A percentile compares a stretch with the other conserved stretches of the same genome.
These are phyloP conservation scores for Crucibulum laeve DNA, from an alignment of 768 basidiomycete species.

Conservation along the genomic window DNA sequence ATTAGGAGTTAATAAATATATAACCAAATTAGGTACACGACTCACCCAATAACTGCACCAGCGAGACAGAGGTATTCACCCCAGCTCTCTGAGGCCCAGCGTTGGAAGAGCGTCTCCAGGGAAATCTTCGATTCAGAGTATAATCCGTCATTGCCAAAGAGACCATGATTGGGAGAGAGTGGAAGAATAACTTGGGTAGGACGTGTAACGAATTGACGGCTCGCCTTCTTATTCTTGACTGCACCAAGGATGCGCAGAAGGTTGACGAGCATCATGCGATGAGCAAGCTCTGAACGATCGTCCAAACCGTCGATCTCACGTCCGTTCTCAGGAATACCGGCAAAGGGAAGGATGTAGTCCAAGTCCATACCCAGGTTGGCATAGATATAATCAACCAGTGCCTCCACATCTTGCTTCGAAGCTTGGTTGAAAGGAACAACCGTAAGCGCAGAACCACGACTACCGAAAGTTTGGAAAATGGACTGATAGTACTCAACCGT, in stretches of 20 bases:
- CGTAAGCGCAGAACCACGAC: constrained; percentile 92
- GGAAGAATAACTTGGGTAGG: constrained; percentile 98
- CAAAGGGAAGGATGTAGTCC: constrained; percentile 98
- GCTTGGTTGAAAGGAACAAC: constrained; percentile 99
- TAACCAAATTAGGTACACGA: neutral
- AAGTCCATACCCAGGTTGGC: constrained; percentile 92
- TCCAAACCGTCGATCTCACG: constrained; percentile 97
- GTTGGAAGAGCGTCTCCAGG: constrained; percentile 95
- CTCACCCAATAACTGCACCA: constrained; percentile 96
- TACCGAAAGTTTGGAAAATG: constrained; percentile 94
- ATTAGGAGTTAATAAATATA: constrained; percentile 7
- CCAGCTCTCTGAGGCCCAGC: constrained; percentile 98
- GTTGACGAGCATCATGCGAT: constrained; percentile 98
- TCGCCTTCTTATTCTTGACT: constrained; percentile 98
- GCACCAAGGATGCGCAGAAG: constrained; percentile 93
- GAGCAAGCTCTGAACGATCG: constrained; percentile 96
- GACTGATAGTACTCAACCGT: constrained; percentile 98
- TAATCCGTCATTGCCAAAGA: constrained; percentile 96
- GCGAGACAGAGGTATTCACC: constrained; percentile 98
- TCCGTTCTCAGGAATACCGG: constrained; percentile 97
- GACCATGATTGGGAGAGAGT: constrained; percentile 95
- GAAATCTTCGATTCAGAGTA: constrained; percentile 99
- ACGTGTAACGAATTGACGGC: constrained; percentile 92
- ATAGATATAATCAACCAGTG: constrained; percentile 98
- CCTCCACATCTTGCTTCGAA: constrained; percentile 97